Percentiles rank a stretch among this genome's conserved stretches.
phyloP scores from a whole-genome alignment of 371 early-diverging fungal genomes.

The Apophysomyces elegans region DNA sequence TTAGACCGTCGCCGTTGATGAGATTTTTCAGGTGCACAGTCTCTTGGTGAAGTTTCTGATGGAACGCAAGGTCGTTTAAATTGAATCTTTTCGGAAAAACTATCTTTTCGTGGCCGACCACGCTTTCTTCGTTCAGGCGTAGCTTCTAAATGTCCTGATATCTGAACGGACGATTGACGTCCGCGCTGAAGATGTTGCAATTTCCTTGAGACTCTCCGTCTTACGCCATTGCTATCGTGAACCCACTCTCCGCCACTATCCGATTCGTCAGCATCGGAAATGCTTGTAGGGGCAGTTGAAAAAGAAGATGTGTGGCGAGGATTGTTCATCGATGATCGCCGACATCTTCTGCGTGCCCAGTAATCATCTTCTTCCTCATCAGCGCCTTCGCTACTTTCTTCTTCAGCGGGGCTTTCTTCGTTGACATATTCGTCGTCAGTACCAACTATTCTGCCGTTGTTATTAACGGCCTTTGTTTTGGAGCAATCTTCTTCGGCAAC shows the following conservation, averaged over 20 bases:
- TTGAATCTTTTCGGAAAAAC: conserved; percentile 2
- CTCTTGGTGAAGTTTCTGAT: not conserved
- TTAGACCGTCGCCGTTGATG: conserved; percentile 18
- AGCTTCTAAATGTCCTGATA: not conserved
- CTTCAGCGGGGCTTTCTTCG: conserved; percentile 12
- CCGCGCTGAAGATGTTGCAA: not conserved
- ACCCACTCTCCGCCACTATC: conserved; percentile 14
- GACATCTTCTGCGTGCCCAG: conserved; percentile 19
- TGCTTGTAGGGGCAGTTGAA: conserved; percentile 19
- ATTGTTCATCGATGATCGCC: conserved; percentile 12
- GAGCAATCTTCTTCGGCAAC: conserved; percentile 14
- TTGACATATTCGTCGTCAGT: conserved; percentile 8
- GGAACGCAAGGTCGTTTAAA: not conserved
- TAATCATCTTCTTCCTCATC: conserved; percentile 22
- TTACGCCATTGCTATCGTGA: not conserved
- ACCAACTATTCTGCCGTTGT: not conserved
- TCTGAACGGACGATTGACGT: not conserved
- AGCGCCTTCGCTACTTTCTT: conserved; percentile 6
- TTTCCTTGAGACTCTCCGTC: conserved; percentile 1
- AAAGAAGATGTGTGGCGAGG: conserved; percentile 16
- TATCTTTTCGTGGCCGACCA: conserved; percentile 22
- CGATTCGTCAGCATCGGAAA: conserved; percentile 17
- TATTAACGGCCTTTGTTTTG: not conserved
- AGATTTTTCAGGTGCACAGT: not conserved
- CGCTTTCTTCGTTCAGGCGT: conserved; percentile 11